A percentile compares a stretch with the other conserved stretches of the same genome.
Evolutionary conservation across 805 yeast species (phyloP).

Genomic region (Nakazawaea holstii): DNA sequence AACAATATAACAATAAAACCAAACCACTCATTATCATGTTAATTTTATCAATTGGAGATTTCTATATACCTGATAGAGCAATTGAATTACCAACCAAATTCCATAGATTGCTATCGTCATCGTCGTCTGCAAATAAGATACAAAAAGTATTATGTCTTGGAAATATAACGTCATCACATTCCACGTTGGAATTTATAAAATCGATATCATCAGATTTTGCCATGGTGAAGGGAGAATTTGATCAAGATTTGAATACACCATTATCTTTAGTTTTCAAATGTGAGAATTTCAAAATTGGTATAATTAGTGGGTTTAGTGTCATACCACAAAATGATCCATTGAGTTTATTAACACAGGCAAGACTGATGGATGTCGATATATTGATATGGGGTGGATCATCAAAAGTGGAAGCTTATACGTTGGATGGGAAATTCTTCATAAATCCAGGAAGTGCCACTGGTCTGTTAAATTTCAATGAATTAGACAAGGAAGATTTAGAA

Average conservation of each 20-base stretch:
- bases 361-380: slow-evolving; percentile 89
- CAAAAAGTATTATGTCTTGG: slow-evolving; percentile 84
- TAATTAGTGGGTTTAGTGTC: slow-evolving; percentile 77
- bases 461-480: slow-evolving; percentile 67
- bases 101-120: slow-evolving; percentile 67
- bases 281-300: slow-evolving; percentile 75
- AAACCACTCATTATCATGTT: slow-evolving; percentile 38
- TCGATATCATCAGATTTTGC: slow-evolving; percentile 67
- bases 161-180: slow-evolving; percentile 64
- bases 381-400: slow-evolving; percentile 92
- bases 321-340: slow-evolving; percentile 87
- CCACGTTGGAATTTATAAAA: slow-evolving; percentile 59
- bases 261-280: slow-evolving; percentile 57
- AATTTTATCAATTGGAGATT: slow-evolving; percentile 80
- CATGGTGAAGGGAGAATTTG: slow-evolving; percentile 80
- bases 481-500: slow-evolving; percentile 45
- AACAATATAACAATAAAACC: neutral
- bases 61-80: slow-evolving; percentile 85
- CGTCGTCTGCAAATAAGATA: slow-evolving; percentile 70
- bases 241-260: slow-evolving; percentile 50
- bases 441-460: slow-evolving; percentile 98
- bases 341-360: slow-evolving; percentile 72
- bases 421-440: slow-evolving; percentile 90
- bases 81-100: slow-evolving; percentile 59
- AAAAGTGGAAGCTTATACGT: slow-evolving; percentile 85